Base-by-base conservation (phyloP, 2,329 filamentous ascomycete species). In the Penicillium frequentans region DNA sequence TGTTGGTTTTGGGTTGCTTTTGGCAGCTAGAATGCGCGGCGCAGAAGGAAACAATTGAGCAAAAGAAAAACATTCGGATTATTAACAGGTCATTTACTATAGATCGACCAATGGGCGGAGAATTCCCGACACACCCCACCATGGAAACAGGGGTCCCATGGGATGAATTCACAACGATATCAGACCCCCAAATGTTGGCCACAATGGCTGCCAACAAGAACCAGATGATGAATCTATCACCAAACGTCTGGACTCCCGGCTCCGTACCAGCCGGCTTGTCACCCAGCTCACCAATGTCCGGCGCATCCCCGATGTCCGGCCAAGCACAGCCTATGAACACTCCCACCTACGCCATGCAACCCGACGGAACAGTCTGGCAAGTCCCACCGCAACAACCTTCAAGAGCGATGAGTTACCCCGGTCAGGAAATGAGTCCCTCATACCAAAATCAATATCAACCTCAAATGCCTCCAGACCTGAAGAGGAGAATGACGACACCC, bases 121-220 rank as follows among this genome's bases (percentile, higher is more conserved):
- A 74, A 39, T 70, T 73, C 50, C 58, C 68, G 42, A 54, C 72
- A 21, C 63, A 68, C 24, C 68, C 66, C 42, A 57, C 72, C 13
- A 68, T 76, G 55, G 70, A 74, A 44, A 64, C 69, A 5, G 68
- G 70, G 19, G 68, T 73, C 3, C 62, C 70, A 9, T 77, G 75
- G 75, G 72, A 76, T 44, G 70, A 74, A 51, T 73, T 69, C 48
- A 68, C 73, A 24, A 71, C 71, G 19, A 70, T 75, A 46, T 67
- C 68, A 21, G 73, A 74, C 48, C 69, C 70, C 6, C 73, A 75
- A 42, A 59, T 73, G 55, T 54, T 75, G 31, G 66, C 70, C n/a
- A 64, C 63, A 2, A 72, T 74, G 67, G 59, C 63, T 35, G 63
- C 68, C 9, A 62, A 58, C 23, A 74, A 73, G 56, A 46, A 59